Percentiles rank a stretch among this genome's conserved stretches.
Conservation (phyloP, 2,329 filamentous ascomycete genomes). For the Pseudogymnoascus sp. region DNA sequence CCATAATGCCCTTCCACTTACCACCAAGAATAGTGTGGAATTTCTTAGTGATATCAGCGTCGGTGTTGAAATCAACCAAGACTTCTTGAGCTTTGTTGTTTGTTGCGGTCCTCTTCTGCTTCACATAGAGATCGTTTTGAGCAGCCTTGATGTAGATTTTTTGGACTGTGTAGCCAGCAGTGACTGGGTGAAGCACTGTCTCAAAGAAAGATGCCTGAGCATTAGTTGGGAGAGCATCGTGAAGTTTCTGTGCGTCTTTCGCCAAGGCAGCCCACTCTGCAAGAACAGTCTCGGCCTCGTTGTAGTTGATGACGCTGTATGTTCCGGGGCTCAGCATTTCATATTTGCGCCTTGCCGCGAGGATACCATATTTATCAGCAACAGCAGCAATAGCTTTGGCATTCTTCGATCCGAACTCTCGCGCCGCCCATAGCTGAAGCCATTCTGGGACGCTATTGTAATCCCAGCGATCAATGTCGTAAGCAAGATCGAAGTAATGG, state of each 20-base stretch:
- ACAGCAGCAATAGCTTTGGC: conserved; percentile 43
- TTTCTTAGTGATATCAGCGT: conserved; percentile 46
- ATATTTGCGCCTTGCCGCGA: conserved; percentile 53
- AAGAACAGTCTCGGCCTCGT: conserved; percentile 53
- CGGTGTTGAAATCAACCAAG: conserved; percentile 47
- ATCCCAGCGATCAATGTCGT: conserved; percentile 52
- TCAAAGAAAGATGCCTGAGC: conserved; percentile 55
- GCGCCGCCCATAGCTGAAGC: conserved; percentile 48
- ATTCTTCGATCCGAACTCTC: conserved; percentile 47
- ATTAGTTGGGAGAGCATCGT: conserved; percentile 43
- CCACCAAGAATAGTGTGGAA: conserved; percentile 53
- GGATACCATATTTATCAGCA: conserved; percentile 48
- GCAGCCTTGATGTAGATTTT: conserved; percentile 45
- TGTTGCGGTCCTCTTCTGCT: conserved; percentile 49
- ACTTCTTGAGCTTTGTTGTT: conserved; percentile 48
- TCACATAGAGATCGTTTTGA: conserved; percentile 47
- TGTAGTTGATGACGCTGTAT: conserved; percentile 57
- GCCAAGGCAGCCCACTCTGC: conserved; percentile 48
- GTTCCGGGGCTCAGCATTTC: conserved; percentile 53
- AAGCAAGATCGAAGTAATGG: conserved; percentile 62
- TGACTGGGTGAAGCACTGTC: conserved; percentile 52
- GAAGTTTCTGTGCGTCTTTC: conserved; percentile 47
- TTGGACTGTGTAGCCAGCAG: conserved; percentile 50
- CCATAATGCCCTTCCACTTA: conserved; percentile 57
- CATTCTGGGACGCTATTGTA: conserved; percentile 49